Base-by-base conservation (phyloP, 2,329 filamentous ascomycete genomes). In the Didymellaceae sp. region DNA sequence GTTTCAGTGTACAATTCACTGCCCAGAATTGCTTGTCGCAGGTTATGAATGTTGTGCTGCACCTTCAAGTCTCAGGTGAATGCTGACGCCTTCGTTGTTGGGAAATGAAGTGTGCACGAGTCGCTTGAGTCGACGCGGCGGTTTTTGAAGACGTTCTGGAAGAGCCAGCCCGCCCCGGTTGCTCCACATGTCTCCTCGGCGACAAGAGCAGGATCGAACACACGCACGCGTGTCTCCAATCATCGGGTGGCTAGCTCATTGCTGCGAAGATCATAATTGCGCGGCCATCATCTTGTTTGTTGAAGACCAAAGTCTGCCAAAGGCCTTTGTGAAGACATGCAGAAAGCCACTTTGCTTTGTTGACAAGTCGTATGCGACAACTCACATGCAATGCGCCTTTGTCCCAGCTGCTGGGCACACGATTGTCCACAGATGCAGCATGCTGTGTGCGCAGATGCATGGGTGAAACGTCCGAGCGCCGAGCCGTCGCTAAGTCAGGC, bases 251-350 rank as follows among this genome's bases (percentile, higher is more conserved):
- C 38, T 51, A 51, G 54, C 45, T 62, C 62, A 61, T 59, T 49
- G 45, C 35, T 45, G 38, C 49, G 65, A 48, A 56, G 57, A 68
- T 68, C 59, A 48, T 53, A 65, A 68, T 69, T 68, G 64, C 65
- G 65, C 58, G 61, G 57, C 58, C 55, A 52, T 54, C 47, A 38
- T 54, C 39, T 54, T 46, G 39, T 37, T 50, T 41, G 26, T 40
- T 47, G 25, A n/a, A 25, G 40, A 45, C 22, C 26, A 28, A 13
- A 43, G 45, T 39, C 22, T 30, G 24, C 21, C 40, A 30, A 44
- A 54, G 21, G 31, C 39, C 17, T 20, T 37, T 20, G 26, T 35
- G 22, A 21, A 20, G 22, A 13, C 51, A 13, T 40, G 18, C 50
- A 32, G 45, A 9, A 38, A 42, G 44, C 47, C 41, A 41, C 26